Conservation (phyloP, 352 stramenopile species). For the Globisporangium canariense region DNA sequence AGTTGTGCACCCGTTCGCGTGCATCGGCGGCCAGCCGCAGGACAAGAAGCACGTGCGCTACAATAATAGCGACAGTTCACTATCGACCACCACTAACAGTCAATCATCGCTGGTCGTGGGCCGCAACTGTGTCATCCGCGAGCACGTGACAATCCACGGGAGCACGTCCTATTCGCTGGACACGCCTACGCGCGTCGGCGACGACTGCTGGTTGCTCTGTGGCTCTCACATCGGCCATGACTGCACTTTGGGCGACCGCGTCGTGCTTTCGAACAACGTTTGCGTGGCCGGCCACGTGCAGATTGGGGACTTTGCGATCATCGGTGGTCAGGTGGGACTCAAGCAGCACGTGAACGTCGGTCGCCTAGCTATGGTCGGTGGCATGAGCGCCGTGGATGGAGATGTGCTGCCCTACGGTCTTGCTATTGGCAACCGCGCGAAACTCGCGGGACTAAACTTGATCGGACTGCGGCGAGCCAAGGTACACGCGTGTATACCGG, state of each 20-base stretch:
- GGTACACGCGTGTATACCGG: conserved; percentile 12
- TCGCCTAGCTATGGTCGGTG: conserved; percentile 71
- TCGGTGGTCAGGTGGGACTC: conserved; percentile 73
- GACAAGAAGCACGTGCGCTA: conserved; percentile 71
- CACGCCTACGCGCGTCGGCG: conserved; percentile 51
- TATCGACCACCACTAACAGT: neutral
- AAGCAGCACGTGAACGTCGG: conserved; percentile 78
- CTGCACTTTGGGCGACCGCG: conserved; percentile 49
- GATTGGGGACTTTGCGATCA: conserved; percentile 71
- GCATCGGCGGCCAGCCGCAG: conserved; percentile 68
- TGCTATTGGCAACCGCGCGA: conserved; percentile 71
- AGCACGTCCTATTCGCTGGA: conserved; percentile 63
- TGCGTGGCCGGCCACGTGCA: conserved; percentile 77
- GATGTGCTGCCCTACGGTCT: conserved; percentile 80
- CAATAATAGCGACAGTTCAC: neutral
- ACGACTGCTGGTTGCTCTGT: conserved; percentile 80
- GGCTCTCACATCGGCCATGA: conserved; percentile 77
- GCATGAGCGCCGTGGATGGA: conserved; percentile 76
- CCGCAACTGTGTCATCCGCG: conserved; percentile 71
- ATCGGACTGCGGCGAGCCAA: conserved; percentile 64
- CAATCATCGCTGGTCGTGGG: conserved; percentile 45
- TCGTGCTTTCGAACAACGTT: conserved; percentile 82
- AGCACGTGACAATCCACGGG: conserved; percentile 81
- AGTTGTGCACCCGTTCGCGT: conserved; percentile 68
- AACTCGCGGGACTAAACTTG: conserved; percentile 73